Evolutionary conservation across 148 eudicot genomes (phyloP), one percentile per base, ranked within the genome.

Genomic region (Cornus suecica): DNA sequence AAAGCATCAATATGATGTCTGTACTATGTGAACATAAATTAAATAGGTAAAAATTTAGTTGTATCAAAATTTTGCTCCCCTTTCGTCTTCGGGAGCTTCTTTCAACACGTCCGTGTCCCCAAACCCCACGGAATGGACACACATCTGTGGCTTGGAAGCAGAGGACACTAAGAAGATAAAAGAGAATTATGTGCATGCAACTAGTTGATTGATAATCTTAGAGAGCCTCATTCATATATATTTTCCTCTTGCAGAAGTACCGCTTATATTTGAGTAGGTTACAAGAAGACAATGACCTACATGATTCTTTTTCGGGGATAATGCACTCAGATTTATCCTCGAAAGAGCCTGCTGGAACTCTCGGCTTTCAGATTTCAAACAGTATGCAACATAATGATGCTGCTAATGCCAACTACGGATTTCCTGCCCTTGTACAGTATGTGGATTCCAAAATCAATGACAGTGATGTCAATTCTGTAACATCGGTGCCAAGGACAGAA

Each of bases 191-290:
- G 23, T 63, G 26, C 13, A 28, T 63, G 26, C 13, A 28, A 22
- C 23, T 13, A 65, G 20, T 15, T n/a, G 30, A 10, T 8, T 18
- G 0, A 45, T 45, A 45, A 31, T 29, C 18, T 37, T 65, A 13
- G n/a, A 28, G 29, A 37, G 64, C 56, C 68, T 77, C 79, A 70
- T 76, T 31, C 18, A 67, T 14, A 52, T 32, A 34, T 27, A n/a
- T 27, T 75, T 78, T 71, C 77, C 25, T 61, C 69, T 9, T 90
- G 87, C 97, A 95, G 99, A 95, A 95, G 81, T 95, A 92, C 77
- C 92, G 99, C 42, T 93, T 95, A 61, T 92, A 95, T 84, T 83
- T 91, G 78, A 86, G 88, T 76, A 79, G 99, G 83, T 79, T 95
- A 70, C 85, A 84, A 48, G 90, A 90, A 74, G 94, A 86, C 34